Base-by-base conservation (phyloP, 768 basidiomycete species). In the Tricholoma terreum region DNA sequence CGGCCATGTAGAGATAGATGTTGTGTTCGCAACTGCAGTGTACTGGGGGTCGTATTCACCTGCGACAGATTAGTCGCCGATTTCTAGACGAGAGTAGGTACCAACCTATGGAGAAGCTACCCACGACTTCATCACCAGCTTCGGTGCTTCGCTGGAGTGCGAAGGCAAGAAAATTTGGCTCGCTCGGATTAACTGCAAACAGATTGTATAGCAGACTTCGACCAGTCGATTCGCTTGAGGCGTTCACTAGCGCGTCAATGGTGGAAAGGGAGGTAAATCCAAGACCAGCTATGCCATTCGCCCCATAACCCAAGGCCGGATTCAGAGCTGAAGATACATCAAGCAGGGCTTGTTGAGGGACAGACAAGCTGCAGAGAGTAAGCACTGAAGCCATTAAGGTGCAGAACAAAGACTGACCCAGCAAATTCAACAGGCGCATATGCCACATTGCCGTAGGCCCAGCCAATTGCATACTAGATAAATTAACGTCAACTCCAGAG, bases 101-200 rank as follows among this genome's bases (percentile, higher is more conserved):
- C 77, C 49, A 56, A 86, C 89, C 90, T 60, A 94, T 82, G 4
- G 89, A 76, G 67, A 94, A 86, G 31, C 74, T 83, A 2, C 92
- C 91, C 60, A 84, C 73, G 2, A 88, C 77, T 30, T 81, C 81
- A 58, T 80, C 80, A 8, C 67, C 68, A n/a, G 69, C 61, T 36
- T 87, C 79, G 9, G 78, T 74, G 43, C 77, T 80, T 53, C 90
- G 75, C 64, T 89, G 83, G 24, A 94, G 75, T 0, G 87, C 79
- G 64, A 94, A 87, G 0, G 90, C 83, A 61, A 94, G 87, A 68
- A 84, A 94, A 64, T 93, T 94, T 48, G 90, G 89, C 65, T 89
- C 82, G 9, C 67, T 71, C 3, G 84, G 82, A 69, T 92, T 86
- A 63, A 81, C 77, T 19, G 76, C 72, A 69, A 94, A 94, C 34